Evolutionary conservation across 2,329 filamentous ascomycete species (phyloP), one percentile per base, ranked within the genome.

Genomic region (Thermomyces lanuginosus): DNA sequence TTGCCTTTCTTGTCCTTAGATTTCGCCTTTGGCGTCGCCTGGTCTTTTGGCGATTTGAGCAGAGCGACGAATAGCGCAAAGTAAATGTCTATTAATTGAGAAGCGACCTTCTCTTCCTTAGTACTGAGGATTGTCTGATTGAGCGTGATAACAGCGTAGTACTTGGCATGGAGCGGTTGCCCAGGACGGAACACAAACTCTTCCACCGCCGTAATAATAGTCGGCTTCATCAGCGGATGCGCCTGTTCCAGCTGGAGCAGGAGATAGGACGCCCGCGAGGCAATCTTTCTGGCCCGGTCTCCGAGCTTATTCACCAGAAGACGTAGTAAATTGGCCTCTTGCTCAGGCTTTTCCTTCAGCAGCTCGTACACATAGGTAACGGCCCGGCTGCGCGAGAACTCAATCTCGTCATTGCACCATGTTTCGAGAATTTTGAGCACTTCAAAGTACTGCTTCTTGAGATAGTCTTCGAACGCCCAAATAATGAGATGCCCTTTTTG

Each of bases 271-370:
- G 86, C 77, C 33, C 84, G 72, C 3, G 89, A 98, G 1, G 89
- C 76, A 42, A 98, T 91, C 55, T 95, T 98, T 49, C 83, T 83
- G 38, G 92, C 82, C 22, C 78, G 80, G 48, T 98, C 89, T 42
- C 91, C 86, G 14, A 98, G 69, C 55, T 98, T 98, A 61, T 95
- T 95, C 40, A 98, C 82, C 31, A 98, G 59, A 30, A 98, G 61
- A 28, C 86, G 74, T 34, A 98, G 61, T 36, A 98, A 60, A 49
- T 98, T 98, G 29, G 86, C 77, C 53, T 98, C 89, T 48, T 98
- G 89, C 53, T 98, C 89, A 0, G 89, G 86, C 56, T 92, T 98
- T 50, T 92, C 84, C 50, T 82, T 89, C 34, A 98, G 60, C 20
- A 98, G 61, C 36, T 86, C 83, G 48, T 76, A 95, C 19, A 95